Conservation (phyloP, 1,139 yeast species). For the Candida pseudoviswanathii region DNA sequence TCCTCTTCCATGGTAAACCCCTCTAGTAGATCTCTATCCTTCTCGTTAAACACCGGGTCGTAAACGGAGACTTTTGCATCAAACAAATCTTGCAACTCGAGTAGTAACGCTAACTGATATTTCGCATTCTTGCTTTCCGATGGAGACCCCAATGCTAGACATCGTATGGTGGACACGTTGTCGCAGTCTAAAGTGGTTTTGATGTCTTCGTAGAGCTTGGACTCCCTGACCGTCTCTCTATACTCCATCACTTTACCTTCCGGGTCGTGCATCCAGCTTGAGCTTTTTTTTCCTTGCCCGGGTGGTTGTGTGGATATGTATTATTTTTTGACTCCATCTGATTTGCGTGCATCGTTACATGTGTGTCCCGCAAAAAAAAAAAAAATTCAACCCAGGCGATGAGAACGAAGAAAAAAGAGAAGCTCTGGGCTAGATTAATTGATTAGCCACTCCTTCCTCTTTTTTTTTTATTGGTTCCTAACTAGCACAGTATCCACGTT, state of each 20-base stretch:
- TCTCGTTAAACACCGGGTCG: slow-evolving; percentile 62
- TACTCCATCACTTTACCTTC: slow-evolving; percentile 3
- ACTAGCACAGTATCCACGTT: slow-evolving; percentile 9
- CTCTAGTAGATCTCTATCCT: slow-evolving; percentile 41
- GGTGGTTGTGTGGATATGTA: too few relatives aligned
- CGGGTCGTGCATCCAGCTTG: background rate
- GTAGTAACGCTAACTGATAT: slow-evolving; percentile 63
- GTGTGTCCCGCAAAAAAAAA: slow-evolving; percentile 8
- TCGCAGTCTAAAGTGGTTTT: slow-evolving; percentile 6
- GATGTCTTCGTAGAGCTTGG: slow-evolving; percentile 27
- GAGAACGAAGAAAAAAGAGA: background rate
- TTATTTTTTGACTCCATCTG: background rate
- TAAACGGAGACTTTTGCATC: slow-evolving; percentile 45
- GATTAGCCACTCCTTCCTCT: background rate
- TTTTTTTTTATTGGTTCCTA: background rate
- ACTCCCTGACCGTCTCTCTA: slow-evolving; percentile 18
- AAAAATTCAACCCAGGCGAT: background rate
- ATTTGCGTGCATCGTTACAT: background rate
- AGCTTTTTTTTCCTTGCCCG: too few relatives aligned
- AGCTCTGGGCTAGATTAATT: background rate
- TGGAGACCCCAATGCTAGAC: slow-evolving; percentile 76
- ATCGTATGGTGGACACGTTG: slow-evolving; percentile 44
- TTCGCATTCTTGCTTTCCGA: slow-evolving; percentile 56
- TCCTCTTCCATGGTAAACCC: slow-evolving; percentile 23
- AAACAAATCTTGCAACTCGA: slow-evolving; percentile 33